Conservation (phyloP, 768 basidiomycete species). For the Flagelloscypha sp. region DNA sequence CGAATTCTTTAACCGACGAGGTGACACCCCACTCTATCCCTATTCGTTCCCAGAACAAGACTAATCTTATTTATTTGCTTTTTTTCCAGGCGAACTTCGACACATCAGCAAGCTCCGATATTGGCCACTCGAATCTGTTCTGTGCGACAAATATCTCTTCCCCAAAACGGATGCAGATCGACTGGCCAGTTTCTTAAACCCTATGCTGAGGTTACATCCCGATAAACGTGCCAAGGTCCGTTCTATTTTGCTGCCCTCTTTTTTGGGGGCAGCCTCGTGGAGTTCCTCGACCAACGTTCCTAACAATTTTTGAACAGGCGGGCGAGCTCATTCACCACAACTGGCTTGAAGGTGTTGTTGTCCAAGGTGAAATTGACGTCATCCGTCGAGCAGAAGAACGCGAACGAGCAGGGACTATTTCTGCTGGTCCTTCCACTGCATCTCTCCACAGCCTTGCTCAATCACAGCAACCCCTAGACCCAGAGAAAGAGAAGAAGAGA, state of each 20-base stretch:
- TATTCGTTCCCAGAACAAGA: slow-evolving; percentile 30
- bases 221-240: slow-evolving; percentile 56
- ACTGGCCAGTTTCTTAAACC: slow-evolving; percentile 52
- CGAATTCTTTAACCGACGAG: slow-evolving; percentile 68
- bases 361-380: slow-evolving; percentile 53
- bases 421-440: slow-evolving; percentile 29
- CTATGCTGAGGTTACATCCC: slow-evolving; percentile 60
- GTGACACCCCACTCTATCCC: too few species aligned
- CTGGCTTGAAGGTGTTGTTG: slow-evolving; percentile 58
- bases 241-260: too few species aligned
- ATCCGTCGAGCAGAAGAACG: slow-evolving; percentile 37
- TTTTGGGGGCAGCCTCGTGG: too few species aligned
- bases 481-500: too few species aligned
- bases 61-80: too few species aligned
- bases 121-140: slow-evolving; percentile 42
- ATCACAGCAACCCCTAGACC: too few species aligned
- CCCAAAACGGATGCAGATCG: slow-evolving; percentile 52
- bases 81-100: slow-evolving; percentile 46
- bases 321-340: slow-evolving; percentile 53
- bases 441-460: not conserved
- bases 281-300: too few species aligned
- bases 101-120: slow-evolving; percentile 64
- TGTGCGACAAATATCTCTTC: slow-evolving; percentile 69
- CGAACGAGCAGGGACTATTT: slow-evolving; percentile 30
- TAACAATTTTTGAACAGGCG: too few species aligned